Conservation (phyloP, 108 stramenopile species). For the Pinguiococcus pyrenoidosus region DNA sequence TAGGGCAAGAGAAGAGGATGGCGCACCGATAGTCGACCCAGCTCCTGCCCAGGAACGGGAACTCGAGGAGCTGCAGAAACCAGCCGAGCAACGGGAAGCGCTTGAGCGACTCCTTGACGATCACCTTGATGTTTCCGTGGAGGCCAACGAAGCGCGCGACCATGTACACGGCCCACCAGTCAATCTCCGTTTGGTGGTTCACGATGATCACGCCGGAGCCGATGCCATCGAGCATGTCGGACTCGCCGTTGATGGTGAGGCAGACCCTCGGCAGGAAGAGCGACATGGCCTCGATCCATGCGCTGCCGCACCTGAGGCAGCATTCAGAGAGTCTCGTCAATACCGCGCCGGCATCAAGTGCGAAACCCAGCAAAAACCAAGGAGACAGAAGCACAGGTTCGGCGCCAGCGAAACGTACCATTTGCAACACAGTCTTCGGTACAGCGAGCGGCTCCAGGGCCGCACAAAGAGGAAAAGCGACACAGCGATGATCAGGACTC, state of each 20-base stretch:
- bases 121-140: constrained; percentile 50
- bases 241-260: constrained; percentile 55
- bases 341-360: no score
- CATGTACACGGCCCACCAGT: constrained; percentile 59
- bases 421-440: constrained; percentile 37
- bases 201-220: constrained; percentile 50
- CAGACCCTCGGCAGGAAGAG: constrained; percentile 48
- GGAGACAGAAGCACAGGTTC: no score
- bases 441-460: constrained; percentile 41
- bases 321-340: no score
- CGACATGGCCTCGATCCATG: constrained; percentile 50
- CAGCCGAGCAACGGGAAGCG: constrained; percentile 7
- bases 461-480: constrained; percentile 39
- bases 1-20: no score
- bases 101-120: constrained; percentile 26
- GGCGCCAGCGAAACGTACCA: constrained; percentile 28
- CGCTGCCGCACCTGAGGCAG: no score
- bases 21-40: no score
- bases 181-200: constrained; percentile 51
- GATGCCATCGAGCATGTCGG: constrained; percentile 52
- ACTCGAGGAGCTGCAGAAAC: constrained; percentile 48
- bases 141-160: constrained; percentile 53
- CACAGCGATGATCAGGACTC: constrained; percentile 27
- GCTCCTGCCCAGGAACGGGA: constrained; percentile 48
- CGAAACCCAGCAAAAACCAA: no score